These are phyloP conservation scores for Sarocladiaceae sp. DNA, from an alignment of 2,329 filamentous ascomycete species.

Conservation along the genomic window DNA sequence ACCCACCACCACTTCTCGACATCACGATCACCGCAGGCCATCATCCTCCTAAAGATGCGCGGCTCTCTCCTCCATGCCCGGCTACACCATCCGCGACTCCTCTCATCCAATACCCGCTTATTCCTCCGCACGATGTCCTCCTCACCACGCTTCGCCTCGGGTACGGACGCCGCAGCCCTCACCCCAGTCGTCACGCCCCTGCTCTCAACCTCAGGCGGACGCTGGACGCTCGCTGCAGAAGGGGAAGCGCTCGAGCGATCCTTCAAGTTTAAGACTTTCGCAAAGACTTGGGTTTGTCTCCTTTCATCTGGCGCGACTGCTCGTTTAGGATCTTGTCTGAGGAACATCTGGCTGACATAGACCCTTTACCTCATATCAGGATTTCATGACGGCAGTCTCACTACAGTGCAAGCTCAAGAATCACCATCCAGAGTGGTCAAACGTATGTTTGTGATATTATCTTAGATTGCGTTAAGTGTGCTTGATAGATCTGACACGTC, in stretches of 20 bases:
- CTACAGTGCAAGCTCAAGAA: constrained; percentile 60
- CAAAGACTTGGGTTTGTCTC: constrained; percentile 53
- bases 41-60: not conserved
- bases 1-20: no score
- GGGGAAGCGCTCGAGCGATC: constrained; percentile 52
- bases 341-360: no score
- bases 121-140: constrained; percentile 19
- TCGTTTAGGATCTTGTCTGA: no score
- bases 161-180: constrained; percentile 34
- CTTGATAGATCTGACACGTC: no score
- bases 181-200: constrained; percentile 31
- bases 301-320: not conserved
- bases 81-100: not conserved
- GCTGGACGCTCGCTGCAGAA: constrained; percentile 44
- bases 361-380: no score
- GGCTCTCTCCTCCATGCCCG: not conserved
- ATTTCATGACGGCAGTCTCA: constrained; percentile 69
- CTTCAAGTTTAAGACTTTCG: constrained; percentile 60
- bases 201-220: constrained; percentile 28
- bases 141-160: constrained; percentile 36
- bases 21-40: no score
- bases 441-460: constrained; percentile 41
- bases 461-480: no score
- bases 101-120: constrained; percentile 11
- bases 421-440: constrained; percentile 73